Conservation (phyloP, 2,329 filamentous ascomycete genomes). For the Ceratocystis diversiconidia region DNA sequence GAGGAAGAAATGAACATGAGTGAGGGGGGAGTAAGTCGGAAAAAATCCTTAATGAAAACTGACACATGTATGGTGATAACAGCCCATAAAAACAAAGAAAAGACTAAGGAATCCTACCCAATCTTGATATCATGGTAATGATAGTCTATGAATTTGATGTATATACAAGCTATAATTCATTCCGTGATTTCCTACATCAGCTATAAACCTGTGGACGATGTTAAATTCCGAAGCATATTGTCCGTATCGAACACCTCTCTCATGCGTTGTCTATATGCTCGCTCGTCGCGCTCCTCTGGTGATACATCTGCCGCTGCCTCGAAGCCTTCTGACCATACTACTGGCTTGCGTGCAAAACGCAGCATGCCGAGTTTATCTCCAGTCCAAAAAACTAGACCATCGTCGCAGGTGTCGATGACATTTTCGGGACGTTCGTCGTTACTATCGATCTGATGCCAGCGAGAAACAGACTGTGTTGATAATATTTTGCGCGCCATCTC, state of each 20-base stretch:
- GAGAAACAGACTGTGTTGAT: slow-evolving; percentile 35
- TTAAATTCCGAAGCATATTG: slow-evolving; percentile 29
- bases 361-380: slow-evolving; percentile 69
- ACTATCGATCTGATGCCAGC: slow-evolving; percentile 19
- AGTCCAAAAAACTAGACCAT: slow-evolving; percentile 75
- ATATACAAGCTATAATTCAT: not conserved
- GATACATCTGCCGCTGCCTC: slow-evolving; percentile 31
- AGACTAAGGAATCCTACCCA: not conserved
- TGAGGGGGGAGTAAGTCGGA: too few relatives aligned
- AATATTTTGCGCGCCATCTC: slow-evolving; percentile 73
- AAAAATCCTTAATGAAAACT: too few relatives aligned
- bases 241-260: slow-evolving; percentile 59
- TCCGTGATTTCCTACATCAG: too few relatives aligned
- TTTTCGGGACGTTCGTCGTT: not conserved
- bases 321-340: slow-evolving; percentile 38
- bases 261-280: slow-evolving; percentile 54
- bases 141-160: not conserved
- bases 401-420: slow-evolving; percentile 31
- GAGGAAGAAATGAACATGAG: too few relatives aligned
- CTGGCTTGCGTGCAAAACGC: slow-evolving; percentile 40
- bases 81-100: not conserved
- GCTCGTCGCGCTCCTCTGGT: slow-evolving; percentile 35
- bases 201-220: not conserved
- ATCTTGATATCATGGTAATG: not conserved
- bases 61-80: not conserved